Conservation (phyloP, 495 filamentous ascomycete genomes). For the Penicillium angulare region DNA sequence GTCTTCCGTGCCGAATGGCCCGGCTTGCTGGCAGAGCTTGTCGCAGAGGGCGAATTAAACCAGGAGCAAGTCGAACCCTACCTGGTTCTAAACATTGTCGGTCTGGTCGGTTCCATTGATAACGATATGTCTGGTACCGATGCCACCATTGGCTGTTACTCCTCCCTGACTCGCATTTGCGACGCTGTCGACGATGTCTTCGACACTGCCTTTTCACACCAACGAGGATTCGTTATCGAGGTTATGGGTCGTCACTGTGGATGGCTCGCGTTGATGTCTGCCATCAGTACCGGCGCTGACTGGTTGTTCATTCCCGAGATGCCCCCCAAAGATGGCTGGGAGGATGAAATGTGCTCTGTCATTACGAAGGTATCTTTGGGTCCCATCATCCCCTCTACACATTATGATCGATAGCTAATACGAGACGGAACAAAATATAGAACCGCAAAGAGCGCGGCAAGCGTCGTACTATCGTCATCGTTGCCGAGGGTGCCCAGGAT, state of each 20-base stretch:
- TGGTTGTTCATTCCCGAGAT: slow-evolving; percentile 97
- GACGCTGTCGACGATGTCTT: slow-evolving; percentile 95
- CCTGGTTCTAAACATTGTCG: slow-evolving; percentile 88
- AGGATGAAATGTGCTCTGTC: slow-evolving; percentile 80
- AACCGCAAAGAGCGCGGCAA: slow-evolving; percentile 84
- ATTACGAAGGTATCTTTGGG: slow-evolving; percentile 65
- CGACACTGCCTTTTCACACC: slow-evolving; percentile 94
- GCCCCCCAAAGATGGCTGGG: slow-evolving; percentile 84
- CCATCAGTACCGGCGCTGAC: slow-evolving; percentile 92
- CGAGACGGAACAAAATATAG: no score
- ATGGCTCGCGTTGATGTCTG: slow-evolving; percentile 96
- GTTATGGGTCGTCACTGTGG: slow-evolving; percentile 99
- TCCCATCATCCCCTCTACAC: not conserved
- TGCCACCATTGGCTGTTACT: slow-evolving; percentile 96
- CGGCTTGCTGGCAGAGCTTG: slow-evolving; percentile 77
- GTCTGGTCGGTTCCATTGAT: slow-evolving; percentile 95
- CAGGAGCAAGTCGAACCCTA: slow-evolving; percentile 68
- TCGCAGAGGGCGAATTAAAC: slow-evolving; percentile 64
- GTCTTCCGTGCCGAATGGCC: slow-evolving; percentile 92
- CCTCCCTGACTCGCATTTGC: slow-evolving; percentile 87
- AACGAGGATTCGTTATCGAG: slow-evolving; percentile 95
- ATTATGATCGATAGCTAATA: not conserved
- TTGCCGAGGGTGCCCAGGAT: slow-evolving; percentile 94
- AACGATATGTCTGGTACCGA: slow-evolving; percentile 98
- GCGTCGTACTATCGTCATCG: slow-evolving; percentile 95